These are phyloP conservation scores for Salix dunnii DNA, from an alignment of 345 rosid species.

Conservation along the genomic window DNA sequence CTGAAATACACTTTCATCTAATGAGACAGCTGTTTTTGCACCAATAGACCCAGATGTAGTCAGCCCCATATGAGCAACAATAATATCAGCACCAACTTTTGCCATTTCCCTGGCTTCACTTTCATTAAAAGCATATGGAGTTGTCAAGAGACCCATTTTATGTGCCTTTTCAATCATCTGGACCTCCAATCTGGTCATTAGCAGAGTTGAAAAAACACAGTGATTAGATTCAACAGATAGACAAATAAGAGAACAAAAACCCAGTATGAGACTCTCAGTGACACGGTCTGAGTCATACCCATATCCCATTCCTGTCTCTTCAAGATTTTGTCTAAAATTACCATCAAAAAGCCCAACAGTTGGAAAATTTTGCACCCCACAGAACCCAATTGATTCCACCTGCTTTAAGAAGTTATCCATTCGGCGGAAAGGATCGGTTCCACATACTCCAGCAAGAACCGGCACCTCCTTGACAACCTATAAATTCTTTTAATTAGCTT, in stretches of 20 bases:
- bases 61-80: slow-evolving; percentile 97
- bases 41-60: slow-evolving; percentile 87
- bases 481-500: slow-evolving; percentile 1
- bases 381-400: slow-evolving; percentile 79
- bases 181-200: slow-evolving; percentile 69
- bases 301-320: slow-evolving; percentile 99
- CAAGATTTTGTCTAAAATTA: slow-evolving; percentile 86
- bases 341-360: slow-evolving; percentile 97
- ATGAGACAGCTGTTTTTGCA: slow-evolving; percentile 74
- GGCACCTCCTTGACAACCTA: slow-evolving; percentile 84
- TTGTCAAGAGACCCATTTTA: slow-evolving; percentile 80
- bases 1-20: slow-evolving; percentile 67
- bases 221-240: not conserved
- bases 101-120: slow-evolving; percentile 83
- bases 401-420: slow-evolving; percentile 83
- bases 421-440: slow-evolving; percentile 87
- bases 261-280: not conserved
- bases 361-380: slow-evolving; percentile 94
- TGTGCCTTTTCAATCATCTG: slow-evolving; percentile 83
- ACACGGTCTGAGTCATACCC: slow-evolving; percentile 41
- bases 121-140: slow-evolving; percentile 79
- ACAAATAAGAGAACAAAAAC: not conserved
- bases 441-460: slow-evolving; percentile 95
- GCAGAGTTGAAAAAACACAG: slow-evolving; percentile 3
- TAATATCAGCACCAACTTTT: slow-evolving; percentile 87